Conservation (phyloP, 2,329 filamentous ascomycete species). For the Alternaria sp. region DNA sequence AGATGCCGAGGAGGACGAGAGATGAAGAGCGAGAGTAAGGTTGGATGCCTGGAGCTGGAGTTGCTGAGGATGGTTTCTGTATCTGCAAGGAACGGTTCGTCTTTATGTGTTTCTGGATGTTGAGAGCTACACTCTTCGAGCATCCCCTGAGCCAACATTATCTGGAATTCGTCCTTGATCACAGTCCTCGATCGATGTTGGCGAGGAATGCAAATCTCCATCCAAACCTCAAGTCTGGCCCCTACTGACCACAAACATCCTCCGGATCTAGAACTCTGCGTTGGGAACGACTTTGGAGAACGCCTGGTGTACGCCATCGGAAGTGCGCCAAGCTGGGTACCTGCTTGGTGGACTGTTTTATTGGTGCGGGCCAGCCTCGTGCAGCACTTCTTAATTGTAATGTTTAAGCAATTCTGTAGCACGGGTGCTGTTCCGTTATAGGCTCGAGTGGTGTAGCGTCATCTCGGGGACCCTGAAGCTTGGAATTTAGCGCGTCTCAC, state of each 20-base stretch:
- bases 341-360: not conserved
- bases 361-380: not conserved
- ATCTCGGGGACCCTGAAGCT: not conserved
- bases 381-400: not conserved
- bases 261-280: not conserved
- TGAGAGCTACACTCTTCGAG: not conserved
- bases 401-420: not conserved
- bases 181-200: not conserved
- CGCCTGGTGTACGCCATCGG: not conserved
- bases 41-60: not conserved
- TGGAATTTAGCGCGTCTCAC: not conserved
- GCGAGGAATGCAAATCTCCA: not conserved
- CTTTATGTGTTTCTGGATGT: not conserved
- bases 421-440: not conserved
- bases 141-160: not conserved
- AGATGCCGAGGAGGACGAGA: not conserved
- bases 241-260: not conserved
- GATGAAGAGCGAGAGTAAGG: not conserved
- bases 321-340: not conserved
- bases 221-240: not conserved
- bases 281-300: not conserved
- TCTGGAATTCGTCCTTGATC: not conserved
- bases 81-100: not conserved
- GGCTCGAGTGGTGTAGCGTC: not conserved
- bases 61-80: not conserved